A percentile compares a stretch with the other conserved stretches of the same genome.
phyloP scores from a whole-genome alignment of 2,329 filamentous ascomycete genomes.

The Scedosporium boydii region DNA sequence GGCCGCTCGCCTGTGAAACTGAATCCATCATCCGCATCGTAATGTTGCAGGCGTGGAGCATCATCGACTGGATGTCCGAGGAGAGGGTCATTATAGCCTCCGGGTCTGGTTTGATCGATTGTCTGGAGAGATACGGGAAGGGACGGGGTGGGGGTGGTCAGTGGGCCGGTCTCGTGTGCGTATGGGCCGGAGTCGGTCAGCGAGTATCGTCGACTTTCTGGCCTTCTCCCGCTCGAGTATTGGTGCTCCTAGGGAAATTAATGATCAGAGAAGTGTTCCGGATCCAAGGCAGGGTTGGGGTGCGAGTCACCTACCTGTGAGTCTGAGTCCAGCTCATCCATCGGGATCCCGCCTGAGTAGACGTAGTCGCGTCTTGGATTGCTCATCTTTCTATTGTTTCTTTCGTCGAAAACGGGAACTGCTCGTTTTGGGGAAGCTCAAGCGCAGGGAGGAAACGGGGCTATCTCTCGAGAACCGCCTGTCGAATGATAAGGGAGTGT shows the following conservation, averaged over 20 bases:
- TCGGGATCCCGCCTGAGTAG: not conserved
- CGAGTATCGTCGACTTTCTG: not conserved
- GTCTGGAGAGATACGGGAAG: not conserved
- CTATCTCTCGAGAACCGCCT: too few species aligned
- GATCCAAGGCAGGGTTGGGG: not conserved
- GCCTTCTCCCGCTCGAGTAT: not conserved
- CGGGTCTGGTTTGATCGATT: not conserved
- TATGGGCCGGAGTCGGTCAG: not conserved
- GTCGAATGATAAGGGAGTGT: too few species aligned
- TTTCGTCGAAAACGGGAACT: too few species aligned
- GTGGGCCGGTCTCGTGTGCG: not conserved
- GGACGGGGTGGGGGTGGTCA: not conserved
- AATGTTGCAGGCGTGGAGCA: not conserved
- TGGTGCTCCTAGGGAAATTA: not conserved
- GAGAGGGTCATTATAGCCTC: not conserved
- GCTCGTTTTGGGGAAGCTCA: too few species aligned
- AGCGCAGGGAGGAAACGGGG: too few species aligned
- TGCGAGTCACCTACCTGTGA: not conserved
- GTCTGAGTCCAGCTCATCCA: not conserved
- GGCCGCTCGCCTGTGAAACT: not conserved
- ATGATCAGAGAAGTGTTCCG: not conserved
- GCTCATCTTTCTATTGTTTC: not conserved
- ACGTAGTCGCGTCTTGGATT: not conserved
- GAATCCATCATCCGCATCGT: not conserved
- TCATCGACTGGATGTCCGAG: not conserved